These are phyloP conservation scores for Yamadazyma taylorii DNA, from an alignment of 1,139 yeast species.

Conservation along the genomic window DNA sequence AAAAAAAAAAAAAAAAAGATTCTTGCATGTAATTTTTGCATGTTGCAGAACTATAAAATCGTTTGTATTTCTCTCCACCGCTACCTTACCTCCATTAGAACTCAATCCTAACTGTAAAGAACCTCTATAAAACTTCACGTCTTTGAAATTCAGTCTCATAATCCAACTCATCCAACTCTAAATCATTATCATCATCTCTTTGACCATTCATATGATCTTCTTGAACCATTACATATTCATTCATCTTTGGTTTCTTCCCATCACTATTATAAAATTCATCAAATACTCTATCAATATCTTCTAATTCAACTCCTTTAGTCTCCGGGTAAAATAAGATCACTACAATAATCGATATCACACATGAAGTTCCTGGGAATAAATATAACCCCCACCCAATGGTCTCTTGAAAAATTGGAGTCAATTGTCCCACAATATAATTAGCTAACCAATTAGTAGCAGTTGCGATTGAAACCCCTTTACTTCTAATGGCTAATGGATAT, in stretches of 20 bases:
- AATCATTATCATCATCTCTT: conserved; percentile 9
- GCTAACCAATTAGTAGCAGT: conserved; percentile 59
- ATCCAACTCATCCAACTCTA: conserved; percentile 25
- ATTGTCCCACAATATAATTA: conserved; percentile 54
- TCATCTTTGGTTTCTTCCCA: conserved; percentile 19
- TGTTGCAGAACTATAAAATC: no score
- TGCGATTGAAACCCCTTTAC: conserved; percentile 54
- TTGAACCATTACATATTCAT: conserved; percentile 18
- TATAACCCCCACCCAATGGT: conserved; percentile 52
- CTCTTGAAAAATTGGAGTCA: conserved; percentile 51
- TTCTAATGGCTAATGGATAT: conserved; percentile 52
- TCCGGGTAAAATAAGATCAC: conserved; percentile 80
- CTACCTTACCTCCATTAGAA: no score
- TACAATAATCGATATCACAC: conserved; percentile 44
- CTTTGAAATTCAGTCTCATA: conserved; percentile 14
- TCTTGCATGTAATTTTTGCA: no score
- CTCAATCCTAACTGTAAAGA: background rate
- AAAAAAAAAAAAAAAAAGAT: no score
- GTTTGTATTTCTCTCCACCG: no score
- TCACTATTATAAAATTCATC: conserved; percentile 45
- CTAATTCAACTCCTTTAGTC: conserved; percentile 84
- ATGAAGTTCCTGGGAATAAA: conserved; percentile 47
- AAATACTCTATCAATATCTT: conserved; percentile 84
- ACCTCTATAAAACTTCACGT: conserved; percentile 1
- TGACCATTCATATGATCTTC: conserved; percentile 6